phyloP scores from a whole-genome alignment of 2,329 filamentous ascomycete genomes.

The Colletotrichum coccodes region DNA sequence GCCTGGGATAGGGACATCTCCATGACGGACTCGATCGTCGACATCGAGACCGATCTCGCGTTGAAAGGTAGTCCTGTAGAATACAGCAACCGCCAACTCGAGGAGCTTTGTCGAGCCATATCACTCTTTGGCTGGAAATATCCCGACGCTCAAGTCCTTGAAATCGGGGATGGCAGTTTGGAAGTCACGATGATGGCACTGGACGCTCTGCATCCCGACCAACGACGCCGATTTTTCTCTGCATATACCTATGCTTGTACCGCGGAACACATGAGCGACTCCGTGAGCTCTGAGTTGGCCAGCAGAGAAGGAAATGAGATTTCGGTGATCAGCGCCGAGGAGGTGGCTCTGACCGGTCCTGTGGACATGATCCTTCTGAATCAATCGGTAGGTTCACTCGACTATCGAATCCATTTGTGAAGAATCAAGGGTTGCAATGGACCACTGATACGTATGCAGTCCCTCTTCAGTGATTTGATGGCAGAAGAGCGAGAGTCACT shows the following conservation, averaged over 20 bases:
- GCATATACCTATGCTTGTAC: neutral
- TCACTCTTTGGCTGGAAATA: neutral
- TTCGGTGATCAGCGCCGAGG: neutral
- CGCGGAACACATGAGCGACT: neutral
- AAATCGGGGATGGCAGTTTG: neutral
- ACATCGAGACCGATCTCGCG: too few relatives aligned
- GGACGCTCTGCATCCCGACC: neutral
- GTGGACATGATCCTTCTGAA: neutral
- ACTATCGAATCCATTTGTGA: too few relatives aligned
- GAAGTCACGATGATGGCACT: neutral
- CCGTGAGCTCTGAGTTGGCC: neutral
- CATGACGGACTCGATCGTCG: neutral
- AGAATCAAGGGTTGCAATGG: neutral
- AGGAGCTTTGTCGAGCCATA: neutral
- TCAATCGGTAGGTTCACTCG: neutral
- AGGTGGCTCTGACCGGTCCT: neutral
- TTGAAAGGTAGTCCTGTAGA: too few relatives aligned
- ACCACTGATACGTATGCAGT: neutral
- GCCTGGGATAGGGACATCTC: neutral
- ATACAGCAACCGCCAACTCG: neutral
- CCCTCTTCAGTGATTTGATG: neutral
- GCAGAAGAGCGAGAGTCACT: neutral
- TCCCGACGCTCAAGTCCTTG: neutral
- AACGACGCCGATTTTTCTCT: neutral
- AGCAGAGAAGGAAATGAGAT: neutral